These are phyloP conservation scores for Irpex sp. DNA, from an alignment of 1,284 basidiomycete species.

Conservation along the genomic window DNA sequence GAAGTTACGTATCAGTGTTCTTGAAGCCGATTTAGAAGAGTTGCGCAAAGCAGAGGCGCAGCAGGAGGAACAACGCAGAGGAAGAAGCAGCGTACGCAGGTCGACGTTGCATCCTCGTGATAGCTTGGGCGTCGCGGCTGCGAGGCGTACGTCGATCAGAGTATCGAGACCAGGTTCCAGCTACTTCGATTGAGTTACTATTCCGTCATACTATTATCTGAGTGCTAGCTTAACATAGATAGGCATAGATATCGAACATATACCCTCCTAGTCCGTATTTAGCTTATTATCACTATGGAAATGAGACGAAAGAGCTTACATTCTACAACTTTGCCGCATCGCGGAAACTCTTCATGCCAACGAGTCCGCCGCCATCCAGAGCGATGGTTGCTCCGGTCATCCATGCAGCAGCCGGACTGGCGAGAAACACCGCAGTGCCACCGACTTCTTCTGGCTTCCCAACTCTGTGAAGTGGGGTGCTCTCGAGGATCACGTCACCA, in stretches of 20 bases:
- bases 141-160: constrained; percentile 9
- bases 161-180: constrained; percentile 7
- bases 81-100: constrained; percentile 14
- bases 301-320: not conserved
- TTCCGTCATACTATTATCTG: not conserved
- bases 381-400: constrained; percentile 62
- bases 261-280: not conserved
- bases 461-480: constrained; percentile 51
- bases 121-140: constrained; percentile 10
- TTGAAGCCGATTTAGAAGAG: constrained; percentile 12
- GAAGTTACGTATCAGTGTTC: constrained; percentile 14
- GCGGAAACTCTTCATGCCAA: constrained; percentile 13
- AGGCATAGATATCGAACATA: not conserved
- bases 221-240: not conserved
- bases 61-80: constrained; percentile 7
- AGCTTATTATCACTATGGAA: not conserved
- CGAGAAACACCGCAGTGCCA: constrained; percentile 59
- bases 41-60: constrained; percentile 4
- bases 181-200: constrained; percentile 1
- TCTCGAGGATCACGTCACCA: constrained; percentile 42
- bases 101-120: constrained; percentile 10
- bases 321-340: constrained; percentile 4
- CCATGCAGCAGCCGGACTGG: constrained; percentile 57
- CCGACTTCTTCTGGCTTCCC: constrained; percentile 64
- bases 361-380: constrained; percentile 44